Conservation (phyloP, 2,329 filamentous ascomycete genomes). For the Passalora sequoiae region DNA sequence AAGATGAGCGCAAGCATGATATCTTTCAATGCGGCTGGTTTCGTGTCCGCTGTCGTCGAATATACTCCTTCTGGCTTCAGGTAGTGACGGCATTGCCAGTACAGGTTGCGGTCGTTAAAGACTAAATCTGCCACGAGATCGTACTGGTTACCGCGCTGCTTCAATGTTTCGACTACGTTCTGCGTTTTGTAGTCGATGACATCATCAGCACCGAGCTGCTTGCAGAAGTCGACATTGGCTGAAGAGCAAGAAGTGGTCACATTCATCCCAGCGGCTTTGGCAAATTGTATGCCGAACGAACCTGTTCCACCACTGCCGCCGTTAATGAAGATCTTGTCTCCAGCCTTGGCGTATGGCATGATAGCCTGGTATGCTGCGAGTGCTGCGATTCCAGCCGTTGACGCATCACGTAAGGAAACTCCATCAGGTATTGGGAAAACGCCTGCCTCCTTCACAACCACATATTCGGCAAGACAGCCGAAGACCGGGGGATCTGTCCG, state of each 20-base stretch:
- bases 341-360: slow-evolving; percentile 34
- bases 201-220: slow-evolving; percentile 57
- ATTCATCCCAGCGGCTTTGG: slow-evolving; percentile 55
- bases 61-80: slow-evolving; percentile 48
- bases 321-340: slow-evolving; percentile 58
- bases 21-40: slow-evolving; percentile 34
- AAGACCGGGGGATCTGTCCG: slow-evolving; percentile 29
- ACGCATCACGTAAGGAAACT: slow-evolving; percentile 34
- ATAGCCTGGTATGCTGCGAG: slow-evolving; percentile 39
- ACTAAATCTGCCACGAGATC: slow-evolving; percentile 56
- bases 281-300: slow-evolving; percentile 58
- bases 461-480: slow-evolving; percentile 38
- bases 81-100: slow-evolving; percentile 50
- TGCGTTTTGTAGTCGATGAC: slow-evolving; percentile 55
- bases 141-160: slow-evolving; percentile 45
- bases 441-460: slow-evolving; percentile 24
- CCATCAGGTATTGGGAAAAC: slow-evolving; percentile 32
- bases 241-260: slow-evolving; percentile 57
- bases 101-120: slow-evolving; percentile 47
- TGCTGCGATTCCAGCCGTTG: slow-evolving; percentile 35
- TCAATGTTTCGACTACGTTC: slow-evolving; percentile 46
- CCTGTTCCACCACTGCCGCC: slow-evolving; percentile 60
- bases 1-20: slow-evolving; percentile 38
- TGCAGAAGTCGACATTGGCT: slow-evolving; percentile 53
- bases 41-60: slow-evolving; percentile 42